A percentile compares a stretch with the other conserved stretches of the same genome.
phyloP scores from a whole-genome alignment of 2,329 filamentous ascomycete genomes.

The Exophiala dermatitidis region DNA sequence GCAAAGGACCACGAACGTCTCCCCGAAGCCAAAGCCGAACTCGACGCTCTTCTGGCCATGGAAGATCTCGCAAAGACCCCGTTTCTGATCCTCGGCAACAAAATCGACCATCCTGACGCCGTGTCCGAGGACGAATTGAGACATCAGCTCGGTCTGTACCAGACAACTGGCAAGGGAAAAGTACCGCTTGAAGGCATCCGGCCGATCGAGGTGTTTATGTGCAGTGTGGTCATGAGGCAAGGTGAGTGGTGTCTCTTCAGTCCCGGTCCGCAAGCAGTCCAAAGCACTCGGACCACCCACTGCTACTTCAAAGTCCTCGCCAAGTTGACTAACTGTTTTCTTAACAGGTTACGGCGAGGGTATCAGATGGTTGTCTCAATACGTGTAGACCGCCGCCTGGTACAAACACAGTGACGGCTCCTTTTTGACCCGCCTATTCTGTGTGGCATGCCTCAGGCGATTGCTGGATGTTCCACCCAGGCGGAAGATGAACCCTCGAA shows the following conservation, averaged over 20 bases:
- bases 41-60: conserved; percentile 92
- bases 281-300: too few relatives aligned
- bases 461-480: too few relatives aligned
- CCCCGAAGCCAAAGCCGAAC: conserved; percentile 88
- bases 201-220: conserved; percentile 98
- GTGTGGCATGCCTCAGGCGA: too few relatives aligned
- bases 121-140: conserved; percentile 93
- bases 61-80: conserved; percentile 94
- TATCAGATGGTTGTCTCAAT: conserved; percentile 88
- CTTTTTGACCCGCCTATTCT: not conserved
- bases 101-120: conserved; percentile 96
- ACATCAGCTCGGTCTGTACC: conserved; percentile 85
- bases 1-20: conserved; percentile 96
- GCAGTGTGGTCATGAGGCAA: conserved; percentile 96
- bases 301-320: not conserved
- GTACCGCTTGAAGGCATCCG: conserved; percentile 84
- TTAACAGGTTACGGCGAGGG: conserved; percentile 72
- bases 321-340: conserved; percentile 7
- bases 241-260: conserved; percentile 44
- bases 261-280: too few relatives aligned
- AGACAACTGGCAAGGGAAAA: conserved; percentile 95
- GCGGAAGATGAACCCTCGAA: too few relatives aligned
- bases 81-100: conserved; percentile 95
- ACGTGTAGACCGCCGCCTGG: conserved; percentile 56
- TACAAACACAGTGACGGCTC: not conserved